Evolutionary conservation across 441 rosid genomes (phyloP), one percentile per base, ranked within the genome.

Genomic region (Gossypium lobatum): DNA sequence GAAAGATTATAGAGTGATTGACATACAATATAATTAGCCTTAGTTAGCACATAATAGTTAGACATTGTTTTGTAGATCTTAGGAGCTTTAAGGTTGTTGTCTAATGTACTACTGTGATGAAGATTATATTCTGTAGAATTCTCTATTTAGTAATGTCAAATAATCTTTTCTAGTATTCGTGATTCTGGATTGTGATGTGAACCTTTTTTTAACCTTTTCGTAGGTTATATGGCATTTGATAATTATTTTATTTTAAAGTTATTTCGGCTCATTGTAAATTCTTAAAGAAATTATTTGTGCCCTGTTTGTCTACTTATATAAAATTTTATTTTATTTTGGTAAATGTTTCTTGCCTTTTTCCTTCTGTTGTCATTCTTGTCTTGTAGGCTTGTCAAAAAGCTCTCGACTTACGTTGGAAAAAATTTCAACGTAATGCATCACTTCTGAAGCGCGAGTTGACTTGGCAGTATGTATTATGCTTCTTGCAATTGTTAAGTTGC

Each of bases 361-460:
- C 11, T 17, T 17, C 50, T 53, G 62, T 34, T 53, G 54, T 5
- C 1, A 11, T 53, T 69, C 25, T 72, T 25, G 10, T 58, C 74
- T 74, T 77, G 73, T 74, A 83, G 91, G 90, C 88, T 73, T 88
- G 90, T 46, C 76, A 79, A 72, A 78, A 80, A 11, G 92, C 95
- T 62, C 76, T 88, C 10, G 80, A 82, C 73, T 69, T 76, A 68
- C 88, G 97, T 34, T 75, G 85, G 88, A 71, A 57, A 25, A 94
- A 91, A 85, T 94, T 89, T 76, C 80, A 83, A 50, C 86, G 91
- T 73, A 92, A 88, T 75, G 86, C 86, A 64, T 57, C 78, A 59
- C 79, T 75, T 77, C 80, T 88, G 80, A 91, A 78, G 78, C 88
- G 92, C 14, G 87, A 86, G 62, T 78, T 90, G 59, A 89, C 94